Evolutionary conservation across 1,284 basidiomycete genomes (phyloP), one percentile per base, ranked within the genome.

Genomic region (Heterobasidion annosum): DNA sequence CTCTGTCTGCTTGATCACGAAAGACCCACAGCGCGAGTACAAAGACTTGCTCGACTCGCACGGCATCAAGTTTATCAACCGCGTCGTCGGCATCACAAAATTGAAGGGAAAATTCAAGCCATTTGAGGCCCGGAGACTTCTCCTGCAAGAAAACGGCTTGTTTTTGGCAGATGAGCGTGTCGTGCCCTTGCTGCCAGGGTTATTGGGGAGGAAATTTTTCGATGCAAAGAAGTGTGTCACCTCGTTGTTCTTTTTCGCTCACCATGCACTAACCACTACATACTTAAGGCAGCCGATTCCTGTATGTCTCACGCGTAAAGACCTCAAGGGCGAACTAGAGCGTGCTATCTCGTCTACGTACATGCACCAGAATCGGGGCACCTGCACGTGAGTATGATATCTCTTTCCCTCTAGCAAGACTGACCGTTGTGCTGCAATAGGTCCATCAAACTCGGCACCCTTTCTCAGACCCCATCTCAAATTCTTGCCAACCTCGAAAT

Each of bases 11-110:
- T 77, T 99, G 53, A 85, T 99, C 67, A 89, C 88, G 52, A 98
- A 98, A 71, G 93, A 97, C 69, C 96, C 97, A 8, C 96, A 98
- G 67, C 74, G 96, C 54, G 81, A 93, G 67, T 98, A 97, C 79
- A 98, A 98, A 71, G 92, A 97, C 67, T 80, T 97, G 16, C 76
- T 99, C 25, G 84, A 83, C 52, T 70, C 74, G 50, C 75, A 91
- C 53, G 79, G 83, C 50, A 85, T 99, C 74, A 89, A 87, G 60
- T 96, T 96, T 60, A 85, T 99, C 64, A 84, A 82, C 43, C 79
- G 95, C 32, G 93, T 99, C n/a, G 92, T 99, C 40, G 95, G 93
- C 18, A 75, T 98, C 52, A 77, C 78, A 58, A 95, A 95, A 70
- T 76, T 95, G 58, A 91, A 89, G 73, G 92, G 91, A 37, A 96